Percentiles rank a stretch among this genome's conserved stretches.
These are phyloP conservation scores for Suillus luteus DNA, from an alignment of 768 basidiomycete genomes.

Conservation along the genomic window DNA sequence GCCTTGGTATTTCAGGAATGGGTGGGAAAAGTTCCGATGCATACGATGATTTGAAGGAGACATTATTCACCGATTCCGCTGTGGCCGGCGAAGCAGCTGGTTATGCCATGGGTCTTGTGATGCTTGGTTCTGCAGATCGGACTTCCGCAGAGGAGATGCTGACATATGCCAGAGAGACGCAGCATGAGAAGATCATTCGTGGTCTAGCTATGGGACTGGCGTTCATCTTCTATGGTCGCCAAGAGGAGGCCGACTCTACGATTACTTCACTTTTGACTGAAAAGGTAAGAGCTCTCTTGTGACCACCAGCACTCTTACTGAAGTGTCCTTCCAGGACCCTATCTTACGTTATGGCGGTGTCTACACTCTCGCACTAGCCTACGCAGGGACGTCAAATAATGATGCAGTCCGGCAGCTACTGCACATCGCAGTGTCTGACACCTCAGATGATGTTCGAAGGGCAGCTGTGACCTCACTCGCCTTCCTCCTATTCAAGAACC, in stretches of 20 bases:
- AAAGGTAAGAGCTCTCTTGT: constrained; percentile 55
- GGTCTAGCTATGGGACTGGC: constrained; percentile 92
- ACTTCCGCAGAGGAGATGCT: constrained; percentile 92
- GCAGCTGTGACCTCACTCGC: constrained; percentile 96
- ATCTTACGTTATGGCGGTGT: constrained; percentile 98
- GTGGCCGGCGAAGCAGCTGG: constrained; percentile 95
- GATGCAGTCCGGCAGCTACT: constrained; percentile 87
- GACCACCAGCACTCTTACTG: constrained; percentile 5
- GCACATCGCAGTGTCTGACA: constrained; percentile 97
- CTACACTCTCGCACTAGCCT: constrained; percentile 94
- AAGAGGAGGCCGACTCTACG: constrained; percentile 89
- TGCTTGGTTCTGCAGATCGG: constrained; percentile 89
- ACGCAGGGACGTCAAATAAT: constrained; percentile 95
- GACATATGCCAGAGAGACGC: constrained; percentile 93
- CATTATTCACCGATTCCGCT: constrained; percentile 92
- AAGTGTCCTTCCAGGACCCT: constrained; percentile 65
- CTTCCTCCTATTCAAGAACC: constrained; percentile 96
- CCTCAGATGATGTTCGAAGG: constrained; percentile 94
- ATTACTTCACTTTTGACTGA: constrained; percentile 79
- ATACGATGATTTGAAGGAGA: constrained; percentile 88
- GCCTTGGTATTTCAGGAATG: constrained; percentile 95
- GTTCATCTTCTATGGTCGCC: constrained; percentile 89
- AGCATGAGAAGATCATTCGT: constrained; percentile 99
- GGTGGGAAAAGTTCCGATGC: constrained; percentile 86
- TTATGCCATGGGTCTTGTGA: constrained; percentile 96